Base-by-base conservation (phyloP, 148 eudicot genomes). In the Cornus kousa region DNA sequence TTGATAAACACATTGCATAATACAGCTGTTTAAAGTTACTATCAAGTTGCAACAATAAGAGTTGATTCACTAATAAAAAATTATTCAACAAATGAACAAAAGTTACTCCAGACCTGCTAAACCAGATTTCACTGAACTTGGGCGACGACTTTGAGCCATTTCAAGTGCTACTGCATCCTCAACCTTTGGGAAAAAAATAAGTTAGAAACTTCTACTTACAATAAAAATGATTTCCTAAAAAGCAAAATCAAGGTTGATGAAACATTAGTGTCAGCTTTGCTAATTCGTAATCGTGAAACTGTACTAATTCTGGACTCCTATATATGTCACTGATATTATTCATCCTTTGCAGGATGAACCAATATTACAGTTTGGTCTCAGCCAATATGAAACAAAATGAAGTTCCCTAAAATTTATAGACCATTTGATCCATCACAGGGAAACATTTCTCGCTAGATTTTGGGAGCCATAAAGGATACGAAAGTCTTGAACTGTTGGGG, bases 101-200 rank as follows among this genome's bases (percentile, higher is more conserved):
- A 59, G 57, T 16, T 16, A 0, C 20, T 23, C 9, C 33, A 22
- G 40, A 90, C 93, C 92, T 85, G 90, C 69, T 67, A 72, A 46
- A 84, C 83, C 77, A 79, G 82, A 81, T 87, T 81, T 94, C 23
- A 64, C 59, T 71, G 89, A 59, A 83, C 39, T 87, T 73, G 81
- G 82, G 78, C 88, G 88, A 68, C 94, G 87, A n/a, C 82, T 84
- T 73, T 84, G 92, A 78, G 91, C 93, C 99, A 93, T 85, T 60
- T 93, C 88, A 74, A 95, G 64, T 67, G 89, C 87, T 75, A 93
- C 78, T 31, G 99, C 93, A 78, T 91, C 96, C 86, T 91, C 97
- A 40, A 93, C 94, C 98, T 94, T 84, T 75, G 37, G 68, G 68
- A 68, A 53, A 81, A 53, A 53, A 53, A 53, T 2, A 53, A 53